A percentile compares a stretch with the other conserved stretches of the same genome.
These are phyloP conservation scores for Ajuga reptans DNA, from an alignment of 305 asterid genomes.

Conservation along the genomic window DNA sequence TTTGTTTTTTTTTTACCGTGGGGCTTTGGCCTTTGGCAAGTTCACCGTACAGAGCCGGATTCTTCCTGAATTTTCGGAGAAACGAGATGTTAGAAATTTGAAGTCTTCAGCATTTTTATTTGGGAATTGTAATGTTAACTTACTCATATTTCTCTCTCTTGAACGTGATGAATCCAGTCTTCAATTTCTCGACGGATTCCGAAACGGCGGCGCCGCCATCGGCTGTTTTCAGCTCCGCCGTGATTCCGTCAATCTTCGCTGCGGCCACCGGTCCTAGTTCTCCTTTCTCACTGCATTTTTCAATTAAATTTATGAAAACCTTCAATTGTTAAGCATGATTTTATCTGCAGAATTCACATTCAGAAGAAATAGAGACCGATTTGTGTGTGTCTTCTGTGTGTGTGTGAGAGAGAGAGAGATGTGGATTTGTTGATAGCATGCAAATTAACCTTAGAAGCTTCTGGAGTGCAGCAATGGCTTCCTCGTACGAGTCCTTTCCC, in stretches of 20 bases:
- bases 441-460: conserved; percentile 82
- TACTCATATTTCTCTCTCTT: conserved; percentile 87
- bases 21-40: conserved; percentile 93
- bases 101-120: not conserved
- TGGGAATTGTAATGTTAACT: conserved; percentile 9
- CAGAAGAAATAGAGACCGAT: too few relatives aligned
- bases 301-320: not conserved
- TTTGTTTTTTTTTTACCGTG: conserved; percentile 53
- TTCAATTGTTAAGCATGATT: too few relatives aligned
- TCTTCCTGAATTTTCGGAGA: conserved; percentile 35
- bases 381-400: not conserved
- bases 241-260: conserved; percentile 54
- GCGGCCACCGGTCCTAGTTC: conserved; percentile 73
- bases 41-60: conserved; percentile 59
- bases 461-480: conserved; percentile 72
- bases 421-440: too few relatives aligned
- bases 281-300: conserved; percentile 62
- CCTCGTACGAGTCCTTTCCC: conserved; percentile 63
- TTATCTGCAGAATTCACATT: too few relatives aligned
- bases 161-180: conserved; percentile 68
- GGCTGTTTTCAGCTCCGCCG: conserved; percentile 49
- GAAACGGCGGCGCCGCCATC: conserved; percentile 35
- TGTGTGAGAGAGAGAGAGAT: not conserved
- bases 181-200: conserved; percentile 53
- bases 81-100: not conserved